Conservation (phyloP, 2,329 filamentous ascomycete species). For the Pseudogymnoascus sp. region DNA sequence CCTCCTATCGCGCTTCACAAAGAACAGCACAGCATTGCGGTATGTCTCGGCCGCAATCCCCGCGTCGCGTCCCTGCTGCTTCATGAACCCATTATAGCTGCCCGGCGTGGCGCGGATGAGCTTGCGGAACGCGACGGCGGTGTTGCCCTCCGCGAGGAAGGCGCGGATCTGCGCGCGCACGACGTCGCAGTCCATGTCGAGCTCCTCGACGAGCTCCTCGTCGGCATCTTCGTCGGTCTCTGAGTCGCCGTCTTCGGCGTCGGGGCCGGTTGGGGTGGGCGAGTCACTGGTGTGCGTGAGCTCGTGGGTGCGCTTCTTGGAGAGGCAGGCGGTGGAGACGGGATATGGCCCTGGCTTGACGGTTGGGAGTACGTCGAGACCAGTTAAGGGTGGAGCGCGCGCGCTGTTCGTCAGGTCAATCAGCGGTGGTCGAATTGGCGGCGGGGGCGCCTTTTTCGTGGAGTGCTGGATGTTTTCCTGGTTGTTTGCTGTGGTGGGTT, state of each 20-base stretch:
- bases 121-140: conserved; percentile 36
- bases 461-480: not conserved
- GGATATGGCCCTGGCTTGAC: not conserved
- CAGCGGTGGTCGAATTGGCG: not conserved
- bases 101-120: conserved; percentile 31
- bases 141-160: conserved; percentile 39
- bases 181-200: conserved; percentile 27
- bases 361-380: not conserved
- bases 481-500: not conserved
- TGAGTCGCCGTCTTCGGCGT: conserved; percentile 13
- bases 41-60: conserved; percentile 32
- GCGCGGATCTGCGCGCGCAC: conserved; percentile 35
- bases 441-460: not conserved
- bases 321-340: not conserved
- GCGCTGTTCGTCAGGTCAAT: conserved; percentile 1
- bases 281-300: not conserved
- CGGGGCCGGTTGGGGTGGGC: not conserved
- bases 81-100: conserved; percentile 41
- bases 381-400: not conserved
- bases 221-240: conserved; percentile 16
- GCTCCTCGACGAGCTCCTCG: conserved; percentile 8
- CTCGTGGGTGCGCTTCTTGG: not conserved
- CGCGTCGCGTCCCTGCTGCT: conserved; percentile 35
- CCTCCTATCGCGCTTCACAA: conserved; percentile 43
- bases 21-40: conserved; percentile 35